These are phyloP conservation scores for Dryadomyces quercivorus DNA, from an alignment of 2,329 filamentous ascomycete genomes.

Conservation along the genomic window DNA sequence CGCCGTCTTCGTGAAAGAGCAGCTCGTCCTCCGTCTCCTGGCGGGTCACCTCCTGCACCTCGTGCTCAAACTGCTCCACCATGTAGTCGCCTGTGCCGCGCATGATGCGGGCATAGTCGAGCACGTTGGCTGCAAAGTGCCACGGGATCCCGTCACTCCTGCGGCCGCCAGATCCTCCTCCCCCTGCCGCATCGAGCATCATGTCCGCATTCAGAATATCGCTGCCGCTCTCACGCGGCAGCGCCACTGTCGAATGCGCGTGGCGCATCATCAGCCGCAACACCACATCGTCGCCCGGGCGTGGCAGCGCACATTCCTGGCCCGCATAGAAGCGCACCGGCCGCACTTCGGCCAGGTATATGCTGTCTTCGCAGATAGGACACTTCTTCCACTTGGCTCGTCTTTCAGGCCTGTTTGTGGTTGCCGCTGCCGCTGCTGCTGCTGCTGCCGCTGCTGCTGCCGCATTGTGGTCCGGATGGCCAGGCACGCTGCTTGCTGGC, in stretches of 20 bases:
- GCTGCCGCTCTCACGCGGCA: slow-evolving; percentile 68
- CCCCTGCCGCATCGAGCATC: slow-evolving; percentile 35
- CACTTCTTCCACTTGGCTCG: slow-evolving; percentile 78
- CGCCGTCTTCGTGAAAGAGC: slow-evolving; percentile 82
- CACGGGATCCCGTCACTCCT: slow-evolving; percentile 52
- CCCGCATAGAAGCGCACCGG: slow-evolving; percentile 86
- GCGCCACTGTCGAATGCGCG: slow-evolving; percentile 69
- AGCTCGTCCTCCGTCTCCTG: slow-evolving; percentile 85
- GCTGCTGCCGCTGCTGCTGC: neutral
- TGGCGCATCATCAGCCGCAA: slow-evolving; percentile 74
- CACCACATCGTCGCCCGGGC: slow-evolving; percentile 80
- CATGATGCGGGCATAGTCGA: slow-evolving; percentile 93
- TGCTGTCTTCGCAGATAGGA: slow-evolving; percentile 84
- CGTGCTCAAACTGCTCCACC: slow-evolving; percentile 63
- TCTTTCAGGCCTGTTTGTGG: neutral
- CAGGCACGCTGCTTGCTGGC: slow-evolving; percentile 46
- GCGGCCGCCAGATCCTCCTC: neutral
- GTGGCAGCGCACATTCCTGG: slow-evolving; percentile 69
- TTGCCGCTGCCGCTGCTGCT: neutral
- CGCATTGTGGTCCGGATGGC: neutral
- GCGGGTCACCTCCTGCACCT: slow-evolving; percentile 59
- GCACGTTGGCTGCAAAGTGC: slow-evolving; percentile 86
- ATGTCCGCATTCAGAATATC: slow-evolving; percentile 53
- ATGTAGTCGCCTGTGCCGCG: slow-evolving; percentile 88
- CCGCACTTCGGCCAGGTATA: slow-evolving; percentile 83